Evolutionary conservation across 2,329 filamentous ascomycete genomes (phyloP).

Genomic region (Calonectria honghensis): DNA sequence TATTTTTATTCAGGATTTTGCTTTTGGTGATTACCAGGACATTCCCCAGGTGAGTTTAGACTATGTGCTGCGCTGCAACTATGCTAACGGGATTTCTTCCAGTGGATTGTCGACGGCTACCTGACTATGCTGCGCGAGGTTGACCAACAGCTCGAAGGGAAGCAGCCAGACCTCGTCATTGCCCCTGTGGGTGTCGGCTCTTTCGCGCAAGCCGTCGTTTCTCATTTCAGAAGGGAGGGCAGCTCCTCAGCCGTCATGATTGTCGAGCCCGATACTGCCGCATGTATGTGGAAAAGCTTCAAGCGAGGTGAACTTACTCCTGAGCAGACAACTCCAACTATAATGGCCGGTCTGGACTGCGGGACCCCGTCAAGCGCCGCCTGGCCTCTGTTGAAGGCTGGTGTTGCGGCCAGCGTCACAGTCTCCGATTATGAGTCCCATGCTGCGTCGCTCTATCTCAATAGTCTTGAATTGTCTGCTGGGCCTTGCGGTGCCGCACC

Average conservation of each 20-base stretch:
- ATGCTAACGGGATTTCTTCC: neutral
- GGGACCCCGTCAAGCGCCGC: conserved; percentile 80
- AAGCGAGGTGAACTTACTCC: conserved; percentile 67
- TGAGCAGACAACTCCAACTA: conserved; percentile 76
- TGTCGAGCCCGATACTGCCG: conserved; percentile 81
- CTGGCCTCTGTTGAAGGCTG: conserved; percentile 75
- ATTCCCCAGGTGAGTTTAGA: conserved; percentile 72
- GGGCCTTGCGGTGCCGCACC: conserved; percentile 79
- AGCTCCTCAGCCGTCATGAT: conserved; percentile 69
- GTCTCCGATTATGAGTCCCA: conserved; percentile 80
- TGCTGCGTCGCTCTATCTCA: conserved; percentile 72
- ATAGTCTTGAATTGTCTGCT: conserved; percentile 65
- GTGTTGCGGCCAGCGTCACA: conserved; percentile 76
- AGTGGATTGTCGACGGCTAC: conserved; percentile 88
- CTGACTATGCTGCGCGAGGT: conserved; percentile 82
- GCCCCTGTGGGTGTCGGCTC: conserved; percentile 84
- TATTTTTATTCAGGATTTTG: conserved; percentile 81
- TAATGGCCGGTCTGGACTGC: conserved; percentile 85
- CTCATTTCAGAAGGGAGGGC: conserved; percentile 74
- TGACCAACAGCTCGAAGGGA: conserved; percentile 72
- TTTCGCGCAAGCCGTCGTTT: conserved; percentile 80
- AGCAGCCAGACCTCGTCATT: conserved; percentile 69
- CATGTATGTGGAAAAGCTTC: conserved; percentile 74
- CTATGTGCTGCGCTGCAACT: accelerated
- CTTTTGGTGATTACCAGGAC: conserved; percentile 79